Evolutionary conservation across 345 rosid genomes (phyloP).

Genomic region (Clarkia xantiana): DNA sequence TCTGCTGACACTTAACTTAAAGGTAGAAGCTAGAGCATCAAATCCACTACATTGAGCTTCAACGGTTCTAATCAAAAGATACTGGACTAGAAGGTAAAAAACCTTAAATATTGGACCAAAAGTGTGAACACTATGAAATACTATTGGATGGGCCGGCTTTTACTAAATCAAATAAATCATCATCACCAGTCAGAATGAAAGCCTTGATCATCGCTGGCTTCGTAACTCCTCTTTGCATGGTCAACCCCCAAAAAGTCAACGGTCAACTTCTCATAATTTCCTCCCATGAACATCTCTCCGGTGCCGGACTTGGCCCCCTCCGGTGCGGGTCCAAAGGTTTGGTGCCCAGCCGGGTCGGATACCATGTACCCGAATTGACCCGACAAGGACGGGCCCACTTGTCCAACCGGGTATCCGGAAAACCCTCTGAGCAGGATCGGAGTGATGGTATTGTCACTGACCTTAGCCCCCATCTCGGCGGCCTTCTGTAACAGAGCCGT

Average conservation of each 20-base stretch:
- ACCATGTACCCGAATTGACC: too few relatives aligned
- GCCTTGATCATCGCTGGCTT: constrained; percentile 12
- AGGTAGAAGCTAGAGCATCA: too few relatives aligned
- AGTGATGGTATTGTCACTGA: constrained; percentile 30
- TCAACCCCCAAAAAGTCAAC: constrained; percentile 43
- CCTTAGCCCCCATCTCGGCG: constrained; percentile 44
- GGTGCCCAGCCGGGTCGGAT: constrained; percentile 2
- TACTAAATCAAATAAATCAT: neutral
- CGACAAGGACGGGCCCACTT: too few relatives aligned
- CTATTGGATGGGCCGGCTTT: too few relatives aligned
- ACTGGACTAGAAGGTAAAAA: too few relatives aligned
- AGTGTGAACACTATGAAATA: too few relatives aligned
- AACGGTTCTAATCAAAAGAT: too few relatives aligned
- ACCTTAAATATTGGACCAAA: too few relatives aligned
- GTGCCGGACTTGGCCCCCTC: constrained; percentile 1
- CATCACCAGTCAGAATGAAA: constrained; percentile 25
- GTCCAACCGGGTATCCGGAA: constrained; percentile 20
- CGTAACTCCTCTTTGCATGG: constrained; percentile 13
- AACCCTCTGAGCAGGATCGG: constrained; percentile 40
- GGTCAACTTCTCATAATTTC: constrained; percentile 22
- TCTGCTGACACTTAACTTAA: too few relatives aligned
- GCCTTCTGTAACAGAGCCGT: constrained; percentile 50
- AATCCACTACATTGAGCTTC: too few relatives aligned
- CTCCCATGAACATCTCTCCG: constrained; percentile 12
- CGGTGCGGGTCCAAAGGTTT: neutral